Evolutionary conservation across 2,329 filamentous ascomycete species (phyloP), one percentile per base, ranked within the genome.

Genomic region (Colletotrichum limetticola): DNA sequence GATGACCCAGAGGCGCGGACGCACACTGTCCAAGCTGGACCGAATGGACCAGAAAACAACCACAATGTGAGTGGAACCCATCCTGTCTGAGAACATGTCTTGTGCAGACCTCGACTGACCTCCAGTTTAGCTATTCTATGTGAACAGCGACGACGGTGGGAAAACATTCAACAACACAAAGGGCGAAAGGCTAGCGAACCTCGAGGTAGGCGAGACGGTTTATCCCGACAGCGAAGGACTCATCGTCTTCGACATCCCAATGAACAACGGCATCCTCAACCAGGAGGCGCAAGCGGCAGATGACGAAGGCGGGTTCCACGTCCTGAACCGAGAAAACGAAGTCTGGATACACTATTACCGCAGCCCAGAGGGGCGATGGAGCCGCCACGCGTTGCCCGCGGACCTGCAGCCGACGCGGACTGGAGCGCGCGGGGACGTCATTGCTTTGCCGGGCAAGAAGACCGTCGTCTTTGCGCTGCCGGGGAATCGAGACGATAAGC

Each of bases 321-420:
- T 59, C 19, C 14, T 74, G 53, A 74, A 72, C 46, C 62, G 71
- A 26, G 71, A 74, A 22, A 72, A 72, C 30, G 62, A 71, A 22
- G 62, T 74, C 52, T 74, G 71, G 71, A 68, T 59, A 42, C 71
- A 74, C 32, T 74, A 74, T 58, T 60, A 63, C 52, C 71, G 71
- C 49, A 62, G 52, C 12, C 62, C 62, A 16, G 57, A 1, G 53
- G 68, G 71, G 5, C 8, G 19, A 16, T 74, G 71, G 71, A 70
- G 60, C 14, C 68, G 49, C 14, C 16, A 61, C 35, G 61, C 61
- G 60, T 32, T 73, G n/a, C 71, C 66, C 3, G 42, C 42, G 19
- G 49, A 19, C 46, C 59, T 26, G 46, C 60, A n/a, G 22, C 71
- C 71, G 28, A 73, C 71, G 66, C 55, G 66, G 56, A 73, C 71